Base-by-base conservation (phyloP, 805 yeast species). In the Starmerella riodocensis region DNA sequence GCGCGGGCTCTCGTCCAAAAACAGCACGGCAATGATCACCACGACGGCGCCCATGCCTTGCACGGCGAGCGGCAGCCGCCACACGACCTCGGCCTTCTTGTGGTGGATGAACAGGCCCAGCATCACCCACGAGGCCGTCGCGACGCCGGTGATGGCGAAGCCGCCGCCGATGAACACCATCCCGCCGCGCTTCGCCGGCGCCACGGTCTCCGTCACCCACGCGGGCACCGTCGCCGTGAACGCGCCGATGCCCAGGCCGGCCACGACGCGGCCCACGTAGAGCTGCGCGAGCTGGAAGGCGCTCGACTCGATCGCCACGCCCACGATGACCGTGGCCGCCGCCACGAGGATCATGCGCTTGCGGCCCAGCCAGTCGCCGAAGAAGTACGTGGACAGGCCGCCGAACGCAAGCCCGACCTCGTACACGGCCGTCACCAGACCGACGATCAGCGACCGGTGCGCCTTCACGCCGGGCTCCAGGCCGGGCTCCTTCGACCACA, bases 171-270 rank as follows among this genome's bases (percentile, higher is more conserved):
- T 57, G 39, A 71, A 66, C 33, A 76, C 79, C 49, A 75, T 56
- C 42, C 66, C 60, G 45, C 85, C 84, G 60, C 84, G 69, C 46
- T 63, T 64, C 39, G 65, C 67, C 3, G 80, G 66, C 35, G 67
- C 67, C 22, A 80, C 67, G 54, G 74, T 67, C 58, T 79, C 91
- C 1, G 84, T 65, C 51, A 76, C 81, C 73, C 80, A 79, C 45
- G 77, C 75, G 6, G 88, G 86, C 42, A 76, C 74, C 22, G 83
- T 76, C 12, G 83, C 72, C 9, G 83, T 74, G 54, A 71, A 71
- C 51, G 76, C 59, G 41, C 86, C 86, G 40, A 73, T 75, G 49
- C 85, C 86, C 34, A 76, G 48, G 43, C 88, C 82, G 6, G 78
- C 69, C 12, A 74, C 54, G 34, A 75, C 69, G 60, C 91, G 68